phyloP scores from a whole-genome alignment of 169 alveolate species.

The Cryptosporidium canis region DNA sequence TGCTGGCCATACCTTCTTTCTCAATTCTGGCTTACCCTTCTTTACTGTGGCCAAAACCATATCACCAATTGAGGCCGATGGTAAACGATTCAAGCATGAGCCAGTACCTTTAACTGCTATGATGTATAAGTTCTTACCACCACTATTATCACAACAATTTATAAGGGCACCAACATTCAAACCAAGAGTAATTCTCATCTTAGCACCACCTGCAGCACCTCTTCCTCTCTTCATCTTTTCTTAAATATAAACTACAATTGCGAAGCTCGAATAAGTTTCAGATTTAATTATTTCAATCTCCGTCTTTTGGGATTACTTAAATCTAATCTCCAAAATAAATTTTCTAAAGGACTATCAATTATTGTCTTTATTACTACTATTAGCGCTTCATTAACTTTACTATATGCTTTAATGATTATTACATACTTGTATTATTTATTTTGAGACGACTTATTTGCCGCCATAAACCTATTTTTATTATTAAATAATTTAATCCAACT shows the following conservation, averaged over 20 bases:
- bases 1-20: slow-evolving; percentile 98
- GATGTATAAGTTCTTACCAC: slow-evolving; percentile 97
- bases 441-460: no score
- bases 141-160: slow-evolving; percentile 99
- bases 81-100: slow-evolving; percentile 96
- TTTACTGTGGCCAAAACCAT: slow-evolving; percentile 97
- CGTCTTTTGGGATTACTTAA: not conserved
- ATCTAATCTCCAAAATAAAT: not conserved
- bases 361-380: not conserved
- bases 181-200: slow-evolving; percentile 91
- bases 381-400: no score
- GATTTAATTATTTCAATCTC: not conserved
- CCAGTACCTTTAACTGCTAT: slow-evolving; percentile 97
- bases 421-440: no score
- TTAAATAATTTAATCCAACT: no score
- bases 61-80: slow-evolving; percentile 99
- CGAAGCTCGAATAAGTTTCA: not conserved
- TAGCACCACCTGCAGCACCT: slow-evolving; percentile 89
- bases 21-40: slow-evolving; percentile 98
- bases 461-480: no score
- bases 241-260: not conserved
- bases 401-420: no score
- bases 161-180: slow-evolving; percentile 96
- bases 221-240: slow-evolving; percentile 81
- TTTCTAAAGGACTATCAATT: not conserved